Evolutionary conservation across 768 basidiomycete genomes (phyloP).

Genomic region (Mycena amicta): DNA sequence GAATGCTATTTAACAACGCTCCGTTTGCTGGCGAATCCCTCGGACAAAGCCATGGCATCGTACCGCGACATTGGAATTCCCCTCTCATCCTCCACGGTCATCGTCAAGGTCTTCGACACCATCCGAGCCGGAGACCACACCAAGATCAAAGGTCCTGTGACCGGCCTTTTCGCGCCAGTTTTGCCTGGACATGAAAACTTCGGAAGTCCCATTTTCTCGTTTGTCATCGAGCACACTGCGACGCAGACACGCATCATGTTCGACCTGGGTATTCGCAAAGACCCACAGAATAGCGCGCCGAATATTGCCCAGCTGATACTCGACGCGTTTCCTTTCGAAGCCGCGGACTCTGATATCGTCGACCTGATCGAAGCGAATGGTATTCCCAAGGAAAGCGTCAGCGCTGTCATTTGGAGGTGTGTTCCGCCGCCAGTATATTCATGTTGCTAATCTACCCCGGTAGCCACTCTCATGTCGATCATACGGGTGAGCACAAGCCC

Average conservation of each 20-base stretch:
- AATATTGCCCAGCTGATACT: not conserved
- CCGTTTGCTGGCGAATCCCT: not conserved
- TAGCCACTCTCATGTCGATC: slow-evolving; percentile 8
- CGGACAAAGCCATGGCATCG: not conserved
- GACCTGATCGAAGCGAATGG: not conserved
- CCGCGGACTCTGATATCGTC: not conserved
- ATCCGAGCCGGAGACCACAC: slow-evolving; percentile 1
- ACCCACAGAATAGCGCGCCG: slow-evolving; percentile 8
- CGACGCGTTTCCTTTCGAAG: not conserved
- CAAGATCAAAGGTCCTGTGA: not conserved
- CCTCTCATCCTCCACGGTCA: slow-evolving; percentile 12
- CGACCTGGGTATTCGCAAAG: slow-evolving; percentile 18
- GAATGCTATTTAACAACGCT: not conserved
- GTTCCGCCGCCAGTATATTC: not conserved
- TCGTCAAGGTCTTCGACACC: slow-evolving; percentile 15
- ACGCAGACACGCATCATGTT: slow-evolving; percentile 10
- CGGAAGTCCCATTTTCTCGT: slow-evolving; percentile 7
- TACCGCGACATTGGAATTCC: slow-evolving; percentile 15
- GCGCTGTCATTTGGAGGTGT: slow-evolving; percentile 3
- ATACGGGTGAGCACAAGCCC: not conserved
- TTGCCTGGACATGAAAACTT: slow-evolving; percentile 14
- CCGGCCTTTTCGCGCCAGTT: slow-evolving; percentile 8
- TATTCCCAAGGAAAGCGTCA: not conserved
- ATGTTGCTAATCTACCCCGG: not conserved
- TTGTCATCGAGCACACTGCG: slow-evolving; percentile 15